phyloP scores from a whole-genome alignment of 331 rosid genomes.

The Pyracantha coccinea region DNA sequence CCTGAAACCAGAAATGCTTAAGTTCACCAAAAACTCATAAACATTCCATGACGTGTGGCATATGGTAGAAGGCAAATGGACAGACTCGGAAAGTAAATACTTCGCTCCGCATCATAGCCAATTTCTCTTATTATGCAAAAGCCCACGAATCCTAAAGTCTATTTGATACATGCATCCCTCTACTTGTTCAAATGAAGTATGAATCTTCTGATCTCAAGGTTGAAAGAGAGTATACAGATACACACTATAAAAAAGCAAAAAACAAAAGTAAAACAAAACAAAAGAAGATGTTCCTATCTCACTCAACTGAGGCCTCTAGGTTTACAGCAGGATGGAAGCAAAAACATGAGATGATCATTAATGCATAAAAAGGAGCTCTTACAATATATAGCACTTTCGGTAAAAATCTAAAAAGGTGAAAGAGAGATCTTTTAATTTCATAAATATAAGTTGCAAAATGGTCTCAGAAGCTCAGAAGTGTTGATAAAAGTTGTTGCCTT shows the following conservation, averaged over 20 bases:
- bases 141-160: background rate
- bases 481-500: background rate
- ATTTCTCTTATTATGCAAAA: background rate
- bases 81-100: background rate
- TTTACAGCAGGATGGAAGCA: background rate
- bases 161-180: background rate
- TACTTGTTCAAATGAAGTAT: background rate
- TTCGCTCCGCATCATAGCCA: background rate
- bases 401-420: background rate
- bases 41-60: background rate
- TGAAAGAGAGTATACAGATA: background rate
- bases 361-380: background rate
- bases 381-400: background rate
- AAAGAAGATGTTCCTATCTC: background rate
- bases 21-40: background rate
- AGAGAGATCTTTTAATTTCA: too few relatives aligned
- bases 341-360: background rate
- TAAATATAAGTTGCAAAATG: background rate
- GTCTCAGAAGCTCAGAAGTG: background rate
- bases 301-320: background rate
- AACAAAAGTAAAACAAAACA: background rate
- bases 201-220: background rate
- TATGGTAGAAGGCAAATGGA: background rate
- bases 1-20: background rate
- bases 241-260: background rate